Evolutionary conservation across 768 basidiomycete species (phyloP), one percentile per base, ranked within the genome.

Genomic region (Russula brevipes): DNA sequence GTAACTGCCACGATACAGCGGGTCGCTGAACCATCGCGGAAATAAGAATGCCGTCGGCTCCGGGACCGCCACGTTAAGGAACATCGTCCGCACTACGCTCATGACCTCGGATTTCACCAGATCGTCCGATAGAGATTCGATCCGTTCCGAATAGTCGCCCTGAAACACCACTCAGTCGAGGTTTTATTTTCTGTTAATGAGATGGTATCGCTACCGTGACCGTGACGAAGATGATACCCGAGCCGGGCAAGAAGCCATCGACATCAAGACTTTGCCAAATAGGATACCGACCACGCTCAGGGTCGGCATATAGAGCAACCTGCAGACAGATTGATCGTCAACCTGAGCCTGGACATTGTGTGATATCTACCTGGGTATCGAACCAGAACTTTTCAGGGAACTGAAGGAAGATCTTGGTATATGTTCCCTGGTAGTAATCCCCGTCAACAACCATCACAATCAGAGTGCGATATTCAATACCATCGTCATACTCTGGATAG

Each of bases 251-350:
- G 70, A 85, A 87, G 42, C 76, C 74, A 0, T 72, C 63, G 55
- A 82, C 76, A 68, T 87, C 85, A 38, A 87, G 69, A 66, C 79
- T 82, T 66, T 86, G 85, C 86, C 86, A 87, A 12, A 86, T 78
- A 0, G 84, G 83, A 71, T 86, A 87, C n/a, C 64, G 56, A 11
- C 60, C 59, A 24, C 64, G 64, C 30, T 65, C 56, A 1, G 11
- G 42, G 17, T 61, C 64, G 0, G 64, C 60, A 31, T 65, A 65
- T 7, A 65, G n/a, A 30, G 60, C 64, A 31, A 49, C 54, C 64
- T 61, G 46, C 10, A n/a, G 1, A 31, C 4, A 19, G 11, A 54
- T 8, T 39, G 6, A 36, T 5, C n/a, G n/a, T 24, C n/a, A 44
- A 3, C 3, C 1, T 7, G n/a, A 17, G 11, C 3, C 8, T 11